Base-by-base conservation (phyloP, 2,329 filamentous ascomycete genomes). In the Sodiomyces alkalinus region DNA sequence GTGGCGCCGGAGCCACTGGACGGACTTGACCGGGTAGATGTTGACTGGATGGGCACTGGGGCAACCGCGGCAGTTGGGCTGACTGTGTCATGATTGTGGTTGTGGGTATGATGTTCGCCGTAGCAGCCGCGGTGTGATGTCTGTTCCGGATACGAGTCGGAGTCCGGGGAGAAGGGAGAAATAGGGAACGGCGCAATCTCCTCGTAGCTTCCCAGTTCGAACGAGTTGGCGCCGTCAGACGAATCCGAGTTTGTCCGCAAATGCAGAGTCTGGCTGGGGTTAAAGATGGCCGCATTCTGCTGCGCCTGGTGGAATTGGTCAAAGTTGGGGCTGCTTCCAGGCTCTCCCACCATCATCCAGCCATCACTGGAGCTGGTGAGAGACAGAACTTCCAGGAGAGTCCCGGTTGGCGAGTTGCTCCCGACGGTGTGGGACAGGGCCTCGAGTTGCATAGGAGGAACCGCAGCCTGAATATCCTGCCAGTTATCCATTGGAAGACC, bases 241-340 rank as follows among this genome's bases (percentile, higher is more conserved):
- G 83, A 90, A 44, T 92, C 82, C 4, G 86, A 93, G 43, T 79
- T 75, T 30, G 78, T 86, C 41, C 86, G 73, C 45, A 92, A 68
- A 56, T 94, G 87, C 28, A 96, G 61, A 1, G 85, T 92, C 56
- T 93, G 80, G 36, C 78, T 74, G 2, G 87, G 87, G 54, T 94
- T 93, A 62, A 92, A 92, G 45, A 93, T 86, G 39, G 80, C 75
- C 22, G 62, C 52, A 36, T 61, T 69, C 28, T 69, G 67, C 27
- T 37, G 35, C 5, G 59, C 48, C 33, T 62, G 58, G 27, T 53
- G 49, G 33, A 55, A 54, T 40, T 87, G 80, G 28, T 75, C 78
- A 35, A 72, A 75, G 34, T 76, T 72, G 34, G 75, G 75, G 47
- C 73, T 69, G 39, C 90, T 80, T 19, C 32, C 32, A 25, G 36